Evolutionary conservation across 2,329 filamentous ascomycete species (phyloP).

Genomic region (Cladophialophora psammophila): DNA sequence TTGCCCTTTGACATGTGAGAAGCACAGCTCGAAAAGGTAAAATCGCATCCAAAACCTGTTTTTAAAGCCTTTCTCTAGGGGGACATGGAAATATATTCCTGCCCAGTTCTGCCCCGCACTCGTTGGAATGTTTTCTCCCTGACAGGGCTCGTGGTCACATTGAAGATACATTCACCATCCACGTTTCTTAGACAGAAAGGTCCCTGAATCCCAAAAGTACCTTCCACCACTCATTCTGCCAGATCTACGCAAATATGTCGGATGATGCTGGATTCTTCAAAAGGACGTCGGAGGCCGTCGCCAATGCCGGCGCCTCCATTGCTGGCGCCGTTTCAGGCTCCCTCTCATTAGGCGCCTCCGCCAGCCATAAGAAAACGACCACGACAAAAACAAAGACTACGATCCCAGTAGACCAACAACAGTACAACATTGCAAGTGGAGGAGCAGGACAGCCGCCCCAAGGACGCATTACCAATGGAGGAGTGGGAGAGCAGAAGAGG

Average conservation of each 20-base stretch:
- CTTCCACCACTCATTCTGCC: background rate
- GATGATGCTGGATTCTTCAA: slow-evolving; percentile 36
- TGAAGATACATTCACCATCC: background rate
- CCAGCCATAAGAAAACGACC: slow-evolving; percentile 39
- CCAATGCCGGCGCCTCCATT: slow-evolving; percentile 33
- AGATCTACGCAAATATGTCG: slow-evolving; percentile 25
- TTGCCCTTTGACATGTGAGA: slow-evolving; percentile 6
- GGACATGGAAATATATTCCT: slow-evolving; percentile 4
- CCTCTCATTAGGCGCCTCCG: slow-evolving; percentile 31
- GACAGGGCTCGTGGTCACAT: background rate
- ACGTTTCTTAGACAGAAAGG: background rate
- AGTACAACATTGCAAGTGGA: slow-evolving; percentile 30
- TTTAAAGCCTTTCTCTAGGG: background rate
- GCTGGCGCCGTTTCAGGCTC: slow-evolving; percentile 38
- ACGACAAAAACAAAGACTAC: slow-evolving; percentile 28
- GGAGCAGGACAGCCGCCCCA: slow-evolving; percentile 41
- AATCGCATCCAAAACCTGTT: slow-evolving; percentile 14
- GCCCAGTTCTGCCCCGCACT: background rate
- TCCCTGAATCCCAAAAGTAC: background rate
- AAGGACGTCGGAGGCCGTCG: slow-evolving; percentile 37
- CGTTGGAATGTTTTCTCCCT: background rate
- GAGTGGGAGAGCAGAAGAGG: slow-evolving; percentile 30
- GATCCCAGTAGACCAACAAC: slow-evolving; percentile 18
- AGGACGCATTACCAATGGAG: slow-evolving; percentile 28
- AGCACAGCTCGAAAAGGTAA: slow-evolving; percentile 9